Conservation (phyloP, 2,329 filamentous ascomycete species). For the Scytalidium lignicola region DNA sequence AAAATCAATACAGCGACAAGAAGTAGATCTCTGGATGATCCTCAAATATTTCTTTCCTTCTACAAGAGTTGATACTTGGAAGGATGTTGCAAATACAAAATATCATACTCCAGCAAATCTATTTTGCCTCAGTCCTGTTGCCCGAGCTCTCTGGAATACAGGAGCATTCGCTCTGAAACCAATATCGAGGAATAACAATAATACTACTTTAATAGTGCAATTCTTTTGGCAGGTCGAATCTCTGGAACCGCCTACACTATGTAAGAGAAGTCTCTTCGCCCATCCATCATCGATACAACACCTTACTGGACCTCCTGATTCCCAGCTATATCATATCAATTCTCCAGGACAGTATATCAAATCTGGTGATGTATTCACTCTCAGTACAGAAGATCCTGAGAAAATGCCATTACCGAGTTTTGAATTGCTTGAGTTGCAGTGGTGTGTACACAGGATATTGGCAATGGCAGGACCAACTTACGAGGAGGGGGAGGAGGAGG, state of each 20-base stretch:
- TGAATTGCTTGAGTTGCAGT: conserved; percentile 8
- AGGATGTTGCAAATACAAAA: neutral
- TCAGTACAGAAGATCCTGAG: conserved; percentile 8
- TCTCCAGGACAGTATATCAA: conserved; percentile 1
- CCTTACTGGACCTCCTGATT: neutral
- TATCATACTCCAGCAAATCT: neutral
- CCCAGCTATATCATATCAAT: neutral
- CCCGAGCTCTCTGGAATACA: conserved; percentile 6
- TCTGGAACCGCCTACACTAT: neutral
- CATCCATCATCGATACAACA: neutral
- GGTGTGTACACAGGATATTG: conserved; percentile 3
- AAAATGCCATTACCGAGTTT: conserved; percentile 8
- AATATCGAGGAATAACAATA: conserved; percentile 10
- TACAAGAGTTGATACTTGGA: conserved; percentile 4
- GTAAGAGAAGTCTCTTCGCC: neutral
- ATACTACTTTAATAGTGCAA: conserved; percentile 9
- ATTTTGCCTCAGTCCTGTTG: neutral
- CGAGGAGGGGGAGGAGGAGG: no score
- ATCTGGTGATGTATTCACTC: conserved; percentile 11
- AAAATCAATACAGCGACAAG: neutral
- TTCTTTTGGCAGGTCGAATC: conserved; percentile 15
- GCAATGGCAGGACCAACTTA: neutral
- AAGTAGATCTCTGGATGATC: conserved; percentile 6
- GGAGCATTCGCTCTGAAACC: conserved; percentile 14
- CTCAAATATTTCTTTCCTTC: conserved; percentile 9